Base-by-base conservation (phyloP, 2,329 filamentous ascomycete genomes). In the Claviceps fusiformis region DNA sequence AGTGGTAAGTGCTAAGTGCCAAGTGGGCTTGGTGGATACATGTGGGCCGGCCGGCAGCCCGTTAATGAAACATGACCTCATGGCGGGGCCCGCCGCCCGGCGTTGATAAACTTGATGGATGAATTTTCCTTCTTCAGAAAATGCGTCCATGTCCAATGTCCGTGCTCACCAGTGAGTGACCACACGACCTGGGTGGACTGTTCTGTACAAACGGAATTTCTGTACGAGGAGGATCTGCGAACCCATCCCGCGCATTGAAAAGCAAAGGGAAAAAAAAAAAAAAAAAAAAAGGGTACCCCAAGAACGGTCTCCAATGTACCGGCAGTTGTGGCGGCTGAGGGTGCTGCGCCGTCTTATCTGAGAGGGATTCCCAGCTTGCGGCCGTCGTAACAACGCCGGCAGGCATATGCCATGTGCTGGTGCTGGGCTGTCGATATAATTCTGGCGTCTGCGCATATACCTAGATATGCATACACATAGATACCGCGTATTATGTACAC, bases 51-150 rank as follows among this genome's bases (percentile, higher is more conserved):
- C 31, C 50, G 17, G 13, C 52, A 37, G 31, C 27, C 17, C 19
- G 39, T 27, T 47, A 45, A 54, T 47, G 52, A 54, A 47, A 54
- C 46, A 50, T 47, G 44, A 39, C 44, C 41, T 53, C 52, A 35
- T 45, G 24, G 51, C 46, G 24, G 31, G 43, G 41, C 29, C 51
- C 19, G 37, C 37, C 43, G 13, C 27, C 19, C 19, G 19, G 19
- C 19, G 19, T 19, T 19, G 19, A 19, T 19, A 19, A 19, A 19
- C 19, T 19, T 19, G 19, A 19, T 19, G 19, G 19, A 19, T 19
- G 19, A 19, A 19, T 19, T 19, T 19, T 19, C 19, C 19, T 19
- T 1, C 19, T 37, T 37, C 35, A 33, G 31, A 33, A 33, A 19
- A 19, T 19, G 19, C 19, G 19, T 19, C 19, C 31, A 8, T 5